These are phyloP conservation scores for Handroanthus guayacan DNA, from an alignment of 257 asterid species.

Conservation along the genomic window DNA sequence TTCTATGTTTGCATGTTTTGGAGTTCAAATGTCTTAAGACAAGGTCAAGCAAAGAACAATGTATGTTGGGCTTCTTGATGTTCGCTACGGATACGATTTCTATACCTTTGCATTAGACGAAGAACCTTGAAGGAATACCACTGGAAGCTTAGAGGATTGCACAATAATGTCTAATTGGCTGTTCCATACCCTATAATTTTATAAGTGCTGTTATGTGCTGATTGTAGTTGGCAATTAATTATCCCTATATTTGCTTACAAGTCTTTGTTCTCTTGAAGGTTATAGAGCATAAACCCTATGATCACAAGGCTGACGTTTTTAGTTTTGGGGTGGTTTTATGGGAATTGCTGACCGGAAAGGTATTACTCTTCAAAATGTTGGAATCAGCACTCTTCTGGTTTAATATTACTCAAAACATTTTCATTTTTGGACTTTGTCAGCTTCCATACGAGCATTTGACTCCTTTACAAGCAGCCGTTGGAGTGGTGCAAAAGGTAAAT, in stretches of 20 bases:
- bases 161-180: neutral
- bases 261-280: constrained; percentile 54
- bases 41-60: neutral
- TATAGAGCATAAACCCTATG: constrained; percentile 80
- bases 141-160: neutral
- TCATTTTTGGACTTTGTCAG: constrained; percentile 45
- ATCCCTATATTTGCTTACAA: constrained; percentile 32
- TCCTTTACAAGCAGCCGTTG: constrained; percentile 88
- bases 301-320: constrained; percentile 81
- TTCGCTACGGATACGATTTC: neutral
- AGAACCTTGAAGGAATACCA: neutral
- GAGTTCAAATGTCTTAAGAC: neutral
- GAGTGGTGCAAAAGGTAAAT: constrained; percentile 80
- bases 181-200: neutral
- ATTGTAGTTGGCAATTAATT: constrained; percentile 10
- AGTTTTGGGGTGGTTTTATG: constrained; percentile 81
- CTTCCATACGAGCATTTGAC: constrained; percentile 79
- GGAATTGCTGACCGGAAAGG: constrained; percentile 88
- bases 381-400: neutral
- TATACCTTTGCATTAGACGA: neutral
- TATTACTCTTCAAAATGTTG: constrained; percentile 18
- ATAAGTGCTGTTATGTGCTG: neutral
- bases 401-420: neutral
- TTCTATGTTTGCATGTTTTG: neutral
- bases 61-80: neutral